phyloP scores from a whole-genome alignment of 768 basidiomycete genomes.

The Tulasnella sp. region DNA sequence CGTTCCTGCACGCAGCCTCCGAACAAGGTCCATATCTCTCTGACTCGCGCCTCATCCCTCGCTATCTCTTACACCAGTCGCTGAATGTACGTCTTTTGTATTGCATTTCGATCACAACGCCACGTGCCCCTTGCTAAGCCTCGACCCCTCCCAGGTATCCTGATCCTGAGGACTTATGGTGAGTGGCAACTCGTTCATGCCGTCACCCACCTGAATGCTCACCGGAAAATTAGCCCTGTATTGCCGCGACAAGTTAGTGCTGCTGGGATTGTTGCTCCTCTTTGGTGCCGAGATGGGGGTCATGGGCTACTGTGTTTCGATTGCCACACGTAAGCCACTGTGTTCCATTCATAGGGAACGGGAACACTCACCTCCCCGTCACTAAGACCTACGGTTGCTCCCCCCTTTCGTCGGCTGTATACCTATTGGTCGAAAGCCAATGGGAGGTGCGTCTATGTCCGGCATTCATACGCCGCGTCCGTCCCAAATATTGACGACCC shows the following conservation, averaged over 20 bases:
- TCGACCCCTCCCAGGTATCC: not conserved
- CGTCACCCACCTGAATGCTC: not conserved
- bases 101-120: not conserved
- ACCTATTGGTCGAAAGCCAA: not conserved
- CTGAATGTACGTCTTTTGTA: conserved; percentile 17
- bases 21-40: not conserved
- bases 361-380: not conserved
- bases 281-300: not conserved
- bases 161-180: conserved; percentile 20
- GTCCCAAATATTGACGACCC: not conserved
- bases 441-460: not conserved
- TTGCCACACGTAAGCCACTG: not conserved
- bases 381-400: not conserved
- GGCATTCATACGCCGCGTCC: not conserved
- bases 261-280: not conserved
- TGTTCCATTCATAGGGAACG: not conserved
- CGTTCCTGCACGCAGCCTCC: conserved; percentile 12
- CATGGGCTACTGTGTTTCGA: conserved; percentile 14
- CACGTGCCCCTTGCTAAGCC: not conserved
- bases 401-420: conserved; percentile 7
- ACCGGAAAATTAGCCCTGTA: not conserved
- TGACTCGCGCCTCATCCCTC: not conserved
- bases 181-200: not conserved
- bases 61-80: not conserved
- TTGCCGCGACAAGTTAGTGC: not conserved